Conservation (phyloP, 495 filamentous ascomycete species). For the Tuber melanosporum region DNA sequence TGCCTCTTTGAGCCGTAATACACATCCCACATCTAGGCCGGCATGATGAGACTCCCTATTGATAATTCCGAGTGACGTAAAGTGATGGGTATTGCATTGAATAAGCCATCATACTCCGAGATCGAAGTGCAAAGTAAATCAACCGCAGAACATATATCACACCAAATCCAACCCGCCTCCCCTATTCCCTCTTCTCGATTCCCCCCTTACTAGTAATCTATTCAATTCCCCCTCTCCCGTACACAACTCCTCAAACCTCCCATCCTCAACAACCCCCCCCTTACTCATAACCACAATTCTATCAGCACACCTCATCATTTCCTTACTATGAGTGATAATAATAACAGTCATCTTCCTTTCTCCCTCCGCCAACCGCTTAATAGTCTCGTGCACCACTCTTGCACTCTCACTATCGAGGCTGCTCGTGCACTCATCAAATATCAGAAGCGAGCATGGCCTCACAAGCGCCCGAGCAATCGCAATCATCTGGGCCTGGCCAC, state of each 20-base stretch:
- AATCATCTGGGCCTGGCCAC: conserved; percentile 77
- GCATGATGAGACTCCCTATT: not conserved
- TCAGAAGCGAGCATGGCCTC: conserved; percentile 60
- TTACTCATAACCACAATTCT: conserved; percentile 67
- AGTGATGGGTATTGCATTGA: not conserved
- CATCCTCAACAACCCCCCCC: conserved; percentile 59
- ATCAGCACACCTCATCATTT: conserved; percentile 66
- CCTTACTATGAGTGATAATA: conserved; percentile 67
- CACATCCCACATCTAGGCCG: not conserved
- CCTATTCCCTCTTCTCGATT: not conserved
- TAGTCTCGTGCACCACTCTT: conserved; percentile 57
- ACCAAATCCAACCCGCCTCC: not conserved
- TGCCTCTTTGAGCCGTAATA: not conserved
- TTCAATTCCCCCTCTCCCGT: conserved; percentile 20
- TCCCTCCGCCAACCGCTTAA: conserved; percentile 50
- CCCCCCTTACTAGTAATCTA: conserved; percentile 19
- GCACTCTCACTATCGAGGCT: conserved; percentile 69
- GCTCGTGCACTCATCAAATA: conserved; percentile 85
- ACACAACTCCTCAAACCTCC: conserved; percentile 43
- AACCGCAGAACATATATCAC: not conserved
- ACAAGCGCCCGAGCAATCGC: conserved; percentile 76
- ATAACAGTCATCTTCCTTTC: conserved; percentile 51
- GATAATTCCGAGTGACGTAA: not conserved
- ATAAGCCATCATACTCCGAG: not conserved
- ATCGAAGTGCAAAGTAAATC: not conserved